A percentile compares a stretch with the other conserved stretches of the same genome.
Evolutionary conservation across 1,284 basidiomycete genomes (phyloP).

Genomic region (Mycena sp.): DNA sequence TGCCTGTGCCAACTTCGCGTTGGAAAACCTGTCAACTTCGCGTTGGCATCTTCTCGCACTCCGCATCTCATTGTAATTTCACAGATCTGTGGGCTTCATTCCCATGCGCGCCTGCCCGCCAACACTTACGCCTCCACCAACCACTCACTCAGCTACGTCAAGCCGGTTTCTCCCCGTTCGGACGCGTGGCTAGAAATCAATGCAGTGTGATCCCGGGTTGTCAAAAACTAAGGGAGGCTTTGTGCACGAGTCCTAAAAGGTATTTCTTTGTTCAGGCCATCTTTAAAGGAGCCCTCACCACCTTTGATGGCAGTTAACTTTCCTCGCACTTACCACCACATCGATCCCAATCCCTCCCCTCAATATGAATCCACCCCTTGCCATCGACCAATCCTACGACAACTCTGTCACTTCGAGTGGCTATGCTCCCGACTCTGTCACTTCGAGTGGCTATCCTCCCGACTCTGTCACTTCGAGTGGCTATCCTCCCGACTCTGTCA

Average conservation of each 20-base stretch:
- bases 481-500: neutral
- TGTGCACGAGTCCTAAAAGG: too few species aligned
- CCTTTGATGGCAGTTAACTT: conserved; percentile 4
- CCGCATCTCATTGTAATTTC: too few species aligned
- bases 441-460: neutral
- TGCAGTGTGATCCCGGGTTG: too few species aligned
- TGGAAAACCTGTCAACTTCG: too few species aligned
- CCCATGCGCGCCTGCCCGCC: too few species aligned
- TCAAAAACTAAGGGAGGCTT: too few species aligned
- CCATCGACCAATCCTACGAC: neutral
- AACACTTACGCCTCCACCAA: too few species aligned
- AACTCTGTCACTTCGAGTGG: neutral
- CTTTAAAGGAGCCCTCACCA: conserved; percentile 14
- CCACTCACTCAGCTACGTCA: neutral
- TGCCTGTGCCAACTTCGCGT: conserved; percentile 5
- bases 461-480: neutral
- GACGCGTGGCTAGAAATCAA: too few species aligned
- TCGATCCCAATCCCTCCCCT: neutral
- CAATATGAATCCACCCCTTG: neutral
- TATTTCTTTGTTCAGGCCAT: conserved; percentile 8
- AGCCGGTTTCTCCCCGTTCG: too few species aligned
- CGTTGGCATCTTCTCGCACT: too few species aligned
- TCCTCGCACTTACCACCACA: conserved; percentile 3
- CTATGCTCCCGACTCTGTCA: neutral
- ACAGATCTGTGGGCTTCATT: too few species aligned